Evolutionary conservation across 495 filamentous ascomycete species (phyloP), one percentile per base, ranked within the genome.

Genomic region (Penicillium paxilli): DNA sequence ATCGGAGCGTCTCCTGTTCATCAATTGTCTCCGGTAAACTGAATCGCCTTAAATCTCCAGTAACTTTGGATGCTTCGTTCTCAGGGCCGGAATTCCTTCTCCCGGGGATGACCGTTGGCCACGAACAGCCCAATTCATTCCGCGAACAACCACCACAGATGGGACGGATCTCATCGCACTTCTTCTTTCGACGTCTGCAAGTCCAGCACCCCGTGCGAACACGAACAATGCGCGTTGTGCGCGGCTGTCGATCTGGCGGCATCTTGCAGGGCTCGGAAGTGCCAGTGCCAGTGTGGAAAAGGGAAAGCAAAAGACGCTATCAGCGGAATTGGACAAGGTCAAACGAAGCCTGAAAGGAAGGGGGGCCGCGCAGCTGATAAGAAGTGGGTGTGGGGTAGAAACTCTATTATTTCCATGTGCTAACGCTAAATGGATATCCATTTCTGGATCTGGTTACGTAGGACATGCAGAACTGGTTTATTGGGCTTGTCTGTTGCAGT

Each of bases 161-260:
- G 30, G 91, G 91, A 54, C 87, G 90, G 11, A 80, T 75, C 73
- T 94, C 91, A 63, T 94, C 91, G 70, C 91, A 95, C 77, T 95
- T 95, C 84, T 94, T 96, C 75, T 94, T 94, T n/a, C 91, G 81
- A 58, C 87, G 87, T 49, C 91, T 78, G 69, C 91, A 95, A 25
- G 89, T 91, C 58, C 89, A 85, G 68, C 91, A 96, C 7, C 91
- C 91, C 2, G 91, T 94, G 16, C 70, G 55, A 20, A 73, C 70
- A 42, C 70, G 68, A 8, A 73, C 66, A 32, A 73, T 73, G 23
- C 64, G 64, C 37, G 61, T 56, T 25, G 63, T 59, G 8, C 68
- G 57, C 12, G 52, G 52, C 44, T 58, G 62, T 59, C 64, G 64
- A 54, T 62, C 62, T 37, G 67, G 62, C 17, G 68, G 67, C 69